A percentile compares a stretch with the other conserved stretches of the same genome.
Evolutionary conservation across 495 filamentous ascomycete species (phyloP).

Genomic region (Penicillium malachiteum): DNA sequence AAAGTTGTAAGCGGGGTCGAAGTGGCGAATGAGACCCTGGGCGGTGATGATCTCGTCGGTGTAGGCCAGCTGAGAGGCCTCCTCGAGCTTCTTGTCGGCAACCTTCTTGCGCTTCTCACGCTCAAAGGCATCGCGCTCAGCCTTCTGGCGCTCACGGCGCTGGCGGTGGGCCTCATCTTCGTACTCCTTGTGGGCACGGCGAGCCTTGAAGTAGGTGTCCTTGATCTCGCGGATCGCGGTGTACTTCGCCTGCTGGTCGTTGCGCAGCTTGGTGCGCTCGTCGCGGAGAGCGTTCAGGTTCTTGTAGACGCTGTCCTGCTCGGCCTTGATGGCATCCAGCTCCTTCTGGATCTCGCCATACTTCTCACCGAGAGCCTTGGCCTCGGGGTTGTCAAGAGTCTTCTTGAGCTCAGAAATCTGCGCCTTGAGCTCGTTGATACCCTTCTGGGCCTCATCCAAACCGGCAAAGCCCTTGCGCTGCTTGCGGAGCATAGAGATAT

Average conservation of each 20-base stretch:
- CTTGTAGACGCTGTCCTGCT: conserved; percentile 86
- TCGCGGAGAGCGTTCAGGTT: conserved; percentile 84
- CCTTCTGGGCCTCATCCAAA: conserved; percentile 78
- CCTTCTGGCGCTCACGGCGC: conserved; percentile 73
- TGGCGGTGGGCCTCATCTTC: conserved; percentile 74
- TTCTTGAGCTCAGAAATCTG: conserved; percentile 85
- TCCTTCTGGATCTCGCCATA: conserved; percentile 81
- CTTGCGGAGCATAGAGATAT: conserved; percentile 79
- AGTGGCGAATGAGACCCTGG: conserved; percentile 81
- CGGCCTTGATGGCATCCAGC: conserved; percentile 81
- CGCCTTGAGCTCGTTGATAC: conserved; percentile 78
- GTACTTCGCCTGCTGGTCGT: conserved; percentile 82
- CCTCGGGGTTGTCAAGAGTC: conserved; percentile 85
- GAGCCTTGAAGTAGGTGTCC: conserved; percentile 76
- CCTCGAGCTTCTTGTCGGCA: conserved; percentile 81
- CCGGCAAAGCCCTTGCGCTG: conserved; percentile 84
- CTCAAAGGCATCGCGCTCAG: conserved; percentile 72
- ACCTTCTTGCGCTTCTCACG: conserved; percentile 76
- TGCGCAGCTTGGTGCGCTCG: conserved; percentile 76
- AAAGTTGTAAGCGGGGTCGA: conserved; percentile 76
- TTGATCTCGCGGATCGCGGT: conserved; percentile 75
- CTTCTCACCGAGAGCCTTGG: conserved; percentile 79
- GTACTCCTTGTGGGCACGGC: conserved; percentile 74
- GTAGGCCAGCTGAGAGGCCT: conserved; percentile 86
- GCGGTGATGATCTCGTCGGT: conserved; percentile 86